A percentile compares a stretch with the other conserved stretches of the same genome.
Conservation (phyloP, 768 basidiomycete genomes). For the Lentinula edodes region DNA sequence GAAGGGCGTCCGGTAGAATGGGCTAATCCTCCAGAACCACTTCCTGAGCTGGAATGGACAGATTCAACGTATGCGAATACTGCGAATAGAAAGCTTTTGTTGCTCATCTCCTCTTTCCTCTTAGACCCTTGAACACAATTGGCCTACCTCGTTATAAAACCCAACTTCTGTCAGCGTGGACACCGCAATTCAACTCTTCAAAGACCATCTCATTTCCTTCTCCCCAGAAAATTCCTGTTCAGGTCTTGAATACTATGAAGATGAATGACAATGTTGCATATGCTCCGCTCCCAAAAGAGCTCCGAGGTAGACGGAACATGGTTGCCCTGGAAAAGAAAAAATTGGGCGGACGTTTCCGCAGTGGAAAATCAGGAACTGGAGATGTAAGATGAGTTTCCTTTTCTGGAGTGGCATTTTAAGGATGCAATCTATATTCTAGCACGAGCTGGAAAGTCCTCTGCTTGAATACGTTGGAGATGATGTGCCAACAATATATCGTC, state of each 20-base stretch:
- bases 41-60: slow-evolving; percentile 76
- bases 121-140: slow-evolving; percentile 80
- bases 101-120: not conserved
- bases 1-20: slow-evolving; percentile 83
- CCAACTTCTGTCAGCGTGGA: slow-evolving; percentile 71
- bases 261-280: slow-evolving; percentile 88
- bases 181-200: slow-evolving; percentile 33
- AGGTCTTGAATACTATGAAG: slow-evolving; percentile 74
- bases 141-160: slow-evolving; percentile 83
- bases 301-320: slow-evolving; percentile 80
- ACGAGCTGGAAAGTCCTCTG: slow-evolving; percentile 47
- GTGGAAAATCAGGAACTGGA: slow-evolving; percentile 55
- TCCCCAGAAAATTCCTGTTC: slow-evolving; percentile 72
- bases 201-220: slow-evolving; percentile 45
- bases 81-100: not conserved
- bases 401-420: not conserved
- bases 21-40: slow-evolving; percentile 66
- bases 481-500: slow-evolving; percentile 78
- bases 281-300: slow-evolving; percentile 80
- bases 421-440: slow-evolving; percentile 21
- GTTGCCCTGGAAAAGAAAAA: slow-evolving; percentile 48
- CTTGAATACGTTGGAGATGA: slow-evolving; percentile 50
- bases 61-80: slow-evolving; percentile 60
- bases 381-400: slow-evolving; percentile 33
- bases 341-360: slow-evolving; percentile 73